These are phyloP conservation scores for Termitomyces sp. DNA, from an alignment of 768 basidiomycete species.

Conservation along the genomic window DNA sequence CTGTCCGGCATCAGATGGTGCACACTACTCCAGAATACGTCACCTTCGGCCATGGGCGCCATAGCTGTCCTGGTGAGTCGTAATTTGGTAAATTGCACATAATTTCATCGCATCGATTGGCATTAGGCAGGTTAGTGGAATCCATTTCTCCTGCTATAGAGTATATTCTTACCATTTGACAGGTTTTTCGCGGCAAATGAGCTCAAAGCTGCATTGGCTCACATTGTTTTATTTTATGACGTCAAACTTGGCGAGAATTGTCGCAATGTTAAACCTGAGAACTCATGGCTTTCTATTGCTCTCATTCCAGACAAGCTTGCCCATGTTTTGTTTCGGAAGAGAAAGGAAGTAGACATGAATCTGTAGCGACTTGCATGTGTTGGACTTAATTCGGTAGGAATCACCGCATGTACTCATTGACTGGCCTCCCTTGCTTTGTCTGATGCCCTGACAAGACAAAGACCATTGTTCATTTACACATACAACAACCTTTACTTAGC, in stretches of 20 bases:
- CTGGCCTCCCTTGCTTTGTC: too few species aligned
- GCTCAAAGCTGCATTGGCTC: neutral
- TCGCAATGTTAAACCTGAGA: neutral
- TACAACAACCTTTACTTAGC: too few species aligned
- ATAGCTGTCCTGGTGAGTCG: conserved; percentile 1
- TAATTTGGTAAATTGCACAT: too few species aligned
- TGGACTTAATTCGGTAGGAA: too few species aligned
- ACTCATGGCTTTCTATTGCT: conserved; percentile 1
- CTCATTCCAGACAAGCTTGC: neutral
- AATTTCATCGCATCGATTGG: too few species aligned
- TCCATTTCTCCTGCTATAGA: too few species aligned
- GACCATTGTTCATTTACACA: too few species aligned
- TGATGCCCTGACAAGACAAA: too few species aligned
- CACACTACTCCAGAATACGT: conserved; percentile 2
- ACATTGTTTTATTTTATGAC: conserved; percentile 2
- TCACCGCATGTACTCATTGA: too few species aligned
- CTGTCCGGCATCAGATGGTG: neutral
- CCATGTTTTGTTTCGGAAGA: neutral
- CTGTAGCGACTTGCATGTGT: too few species aligned
- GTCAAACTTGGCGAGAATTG: conserved; percentile 1
- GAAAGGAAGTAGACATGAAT: too few species aligned
- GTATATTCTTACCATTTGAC: too few species aligned
- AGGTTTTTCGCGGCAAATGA: conserved; percentile 7
- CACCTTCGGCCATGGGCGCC: conserved; percentile 1
- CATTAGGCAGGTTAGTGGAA: neutral